phyloP scores from a whole-genome alignment of 73 alveolate genomes.

The Uronychia binucleata region DNA sequence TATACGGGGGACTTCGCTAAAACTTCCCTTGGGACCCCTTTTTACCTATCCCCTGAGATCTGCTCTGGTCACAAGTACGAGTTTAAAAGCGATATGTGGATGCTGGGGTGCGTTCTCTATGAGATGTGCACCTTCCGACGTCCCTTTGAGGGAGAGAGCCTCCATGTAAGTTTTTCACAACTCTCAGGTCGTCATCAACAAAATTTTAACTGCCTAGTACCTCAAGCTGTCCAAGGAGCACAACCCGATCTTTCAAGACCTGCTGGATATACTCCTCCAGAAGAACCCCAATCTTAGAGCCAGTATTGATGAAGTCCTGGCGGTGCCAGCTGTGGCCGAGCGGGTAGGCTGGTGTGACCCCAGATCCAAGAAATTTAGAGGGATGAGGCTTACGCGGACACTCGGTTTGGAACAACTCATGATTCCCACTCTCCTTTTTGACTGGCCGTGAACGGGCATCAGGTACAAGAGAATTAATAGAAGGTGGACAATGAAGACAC shows the following conservation, averaged over 20 bases:
- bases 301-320: slow-evolving; percentile 38
- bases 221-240: slow-evolving; percentile 10
- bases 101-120: slow-evolving; percentile 77
- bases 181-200: slow-evolving; percentile 21
- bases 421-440: not conserved
- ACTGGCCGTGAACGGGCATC: not conserved
- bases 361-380: not conserved
- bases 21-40: slow-evolving; percentile 87
- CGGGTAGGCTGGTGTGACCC: not conserved
- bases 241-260: slow-evolving; percentile 23
- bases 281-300: slow-evolving; percentile 49
- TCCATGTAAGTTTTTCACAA: slow-evolving; percentile 24
- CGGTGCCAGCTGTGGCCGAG: slow-evolving; percentile 14
- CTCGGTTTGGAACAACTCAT: not conserved
- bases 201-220: slow-evolving; percentile 13
- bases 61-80: slow-evolving; percentile 65
- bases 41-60: slow-evolving; percentile 80
- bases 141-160: slow-evolving; percentile 79
- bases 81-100: slow-evolving; percentile 83
- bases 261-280: slow-evolving; percentile 41
- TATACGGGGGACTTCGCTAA: slow-evolving; percentile 69
- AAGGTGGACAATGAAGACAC: not conserved
- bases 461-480: not conserved
- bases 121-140: slow-evolving; percentile 76
- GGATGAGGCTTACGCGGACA: not conserved